These are phyloP conservation scores for Chytriomyces sp. DNA, from an alignment of 192 early-diverging fungal genomes.

Conservation along the genomic window DNA sequence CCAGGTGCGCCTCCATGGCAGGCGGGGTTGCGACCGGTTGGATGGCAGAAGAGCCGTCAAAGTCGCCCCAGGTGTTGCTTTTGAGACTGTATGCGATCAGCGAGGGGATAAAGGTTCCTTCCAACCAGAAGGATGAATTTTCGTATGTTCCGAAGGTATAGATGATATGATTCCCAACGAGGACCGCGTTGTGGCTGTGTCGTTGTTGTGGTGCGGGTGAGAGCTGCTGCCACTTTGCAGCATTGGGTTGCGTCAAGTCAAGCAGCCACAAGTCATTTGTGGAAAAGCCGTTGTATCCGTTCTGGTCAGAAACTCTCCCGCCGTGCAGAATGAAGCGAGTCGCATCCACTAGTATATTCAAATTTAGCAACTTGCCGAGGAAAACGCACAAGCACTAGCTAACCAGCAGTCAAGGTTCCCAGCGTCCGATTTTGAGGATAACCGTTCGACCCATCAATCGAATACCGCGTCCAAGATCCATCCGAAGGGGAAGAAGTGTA, in stretches of 20 bases:
- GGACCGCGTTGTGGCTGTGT: constrained; percentile 17
- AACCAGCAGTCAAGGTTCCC: constrained; percentile 18
- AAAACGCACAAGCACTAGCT: neutral
- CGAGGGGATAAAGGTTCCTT: neutral
- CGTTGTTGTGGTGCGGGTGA: neutral
- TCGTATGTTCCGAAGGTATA: constrained; percentile 3
- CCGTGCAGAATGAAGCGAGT: constrained; percentile 23
- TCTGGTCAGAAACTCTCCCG: neutral
- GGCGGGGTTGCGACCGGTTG: neutral
- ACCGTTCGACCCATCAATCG: neutral
- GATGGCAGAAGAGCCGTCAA: neutral
- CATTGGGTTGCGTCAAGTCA: neutral
- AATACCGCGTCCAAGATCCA: neutral
- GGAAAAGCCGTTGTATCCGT: neutral
- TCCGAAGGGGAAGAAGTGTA: neutral
- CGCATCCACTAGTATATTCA: neutral
- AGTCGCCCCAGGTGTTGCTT: neutral
- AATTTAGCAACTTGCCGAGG: neutral
- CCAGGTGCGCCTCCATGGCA: neutral
- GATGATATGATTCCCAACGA: constrained; percentile 2
- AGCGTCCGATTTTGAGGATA: neutral
- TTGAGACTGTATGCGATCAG: constrained; percentile 8
- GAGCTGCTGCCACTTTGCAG: constrained; percentile 1
- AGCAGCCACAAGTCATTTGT: constrained; percentile 12
- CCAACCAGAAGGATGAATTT: neutral